Conservation (phyloP, 768 basidiomycete species). For the Termitomyces sp. region DNA sequence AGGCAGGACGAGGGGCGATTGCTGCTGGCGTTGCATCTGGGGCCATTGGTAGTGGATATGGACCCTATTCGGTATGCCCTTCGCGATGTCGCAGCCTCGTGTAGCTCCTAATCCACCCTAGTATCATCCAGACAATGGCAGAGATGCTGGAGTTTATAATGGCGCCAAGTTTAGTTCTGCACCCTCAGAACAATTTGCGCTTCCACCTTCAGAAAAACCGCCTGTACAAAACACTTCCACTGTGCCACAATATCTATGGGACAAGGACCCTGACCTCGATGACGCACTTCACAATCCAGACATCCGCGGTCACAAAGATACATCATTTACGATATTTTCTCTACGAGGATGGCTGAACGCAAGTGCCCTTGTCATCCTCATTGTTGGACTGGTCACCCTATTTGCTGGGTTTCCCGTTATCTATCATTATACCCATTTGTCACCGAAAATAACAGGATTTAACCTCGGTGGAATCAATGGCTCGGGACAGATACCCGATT, state of each 20-base stretch:
- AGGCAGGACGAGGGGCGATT: constrained; percentile 47
- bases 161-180: constrained; percentile 51
- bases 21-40: constrained; percentile 79
- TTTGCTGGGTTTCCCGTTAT: constrained; percentile 91
- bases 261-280: constrained; percentile 83
- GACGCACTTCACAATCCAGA: constrained; percentile 89
- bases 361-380: constrained; percentile 64
- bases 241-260: constrained; percentile 71
- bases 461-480: constrained; percentile 89
- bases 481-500: constrained; percentile 79
- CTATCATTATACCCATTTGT: constrained; percentile 37
- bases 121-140: constrained; percentile 51
- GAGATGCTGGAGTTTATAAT: constrained; percentile 39
- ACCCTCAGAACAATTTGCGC: constrained; percentile 33
- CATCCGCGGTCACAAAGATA: constrained; percentile 52
- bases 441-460: constrained; percentile 43
- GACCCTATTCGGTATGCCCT: constrained; percentile 74
- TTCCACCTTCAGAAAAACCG: constrained; percentile 23
- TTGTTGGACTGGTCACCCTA: constrained; percentile 63
- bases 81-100: background rate
- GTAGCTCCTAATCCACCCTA: constrained; percentile 19
- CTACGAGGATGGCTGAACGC: constrained; percentile 79
- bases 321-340: constrained; percentile 69
- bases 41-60: constrained; percentile 73
- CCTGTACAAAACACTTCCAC: constrained; percentile 47